Conservation (phyloP, 768 basidiomycete species). For the Rhodotorula kratochvilovae region DNA sequence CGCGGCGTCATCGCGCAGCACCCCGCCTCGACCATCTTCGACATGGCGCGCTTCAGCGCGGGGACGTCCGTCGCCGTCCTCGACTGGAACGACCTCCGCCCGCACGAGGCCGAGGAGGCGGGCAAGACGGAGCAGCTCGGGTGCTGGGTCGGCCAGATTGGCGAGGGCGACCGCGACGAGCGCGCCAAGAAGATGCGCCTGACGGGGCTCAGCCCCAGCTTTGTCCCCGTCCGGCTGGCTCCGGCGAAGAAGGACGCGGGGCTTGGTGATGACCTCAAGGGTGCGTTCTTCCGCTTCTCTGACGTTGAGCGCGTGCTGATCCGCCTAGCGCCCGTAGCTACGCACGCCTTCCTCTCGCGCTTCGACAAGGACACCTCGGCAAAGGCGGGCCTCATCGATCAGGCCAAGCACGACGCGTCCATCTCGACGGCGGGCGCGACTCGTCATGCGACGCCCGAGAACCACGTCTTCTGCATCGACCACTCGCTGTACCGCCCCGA, state of each 20-base stretch:
- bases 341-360: constrained; percentile 27
- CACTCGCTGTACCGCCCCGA: constrained; percentile 36
- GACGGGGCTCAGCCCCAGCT: constrained; percentile 25
- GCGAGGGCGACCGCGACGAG: constrained; percentile 3
- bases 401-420: constrained; percentile 30
- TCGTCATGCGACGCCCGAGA: constrained; percentile 22
- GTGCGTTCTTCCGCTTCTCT: background rate
- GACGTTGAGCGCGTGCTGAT: background rate
- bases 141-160: constrained; percentile 24
- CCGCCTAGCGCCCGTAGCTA: background rate
- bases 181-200: constrained; percentile 18
- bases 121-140: constrained; percentile 31
- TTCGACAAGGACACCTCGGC: constrained; percentile 33
- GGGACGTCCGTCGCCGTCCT: constrained; percentile 15
- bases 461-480: constrained; percentile 38
- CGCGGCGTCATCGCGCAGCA: background rate
- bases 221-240: constrained; percentile 19
- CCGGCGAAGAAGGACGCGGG: constrained; percentile 1
- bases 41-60: constrained; percentile 29
- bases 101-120: constrained; percentile 16
- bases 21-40: constrained; percentile 28
- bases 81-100: constrained; percentile 37
- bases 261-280: constrained; percentile 23
- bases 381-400: constrained; percentile 32
- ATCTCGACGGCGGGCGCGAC: constrained; percentile 6